Conservation (phyloP, 1,284 basidiomycete genomes). For the Trametes versicolor region DNA sequence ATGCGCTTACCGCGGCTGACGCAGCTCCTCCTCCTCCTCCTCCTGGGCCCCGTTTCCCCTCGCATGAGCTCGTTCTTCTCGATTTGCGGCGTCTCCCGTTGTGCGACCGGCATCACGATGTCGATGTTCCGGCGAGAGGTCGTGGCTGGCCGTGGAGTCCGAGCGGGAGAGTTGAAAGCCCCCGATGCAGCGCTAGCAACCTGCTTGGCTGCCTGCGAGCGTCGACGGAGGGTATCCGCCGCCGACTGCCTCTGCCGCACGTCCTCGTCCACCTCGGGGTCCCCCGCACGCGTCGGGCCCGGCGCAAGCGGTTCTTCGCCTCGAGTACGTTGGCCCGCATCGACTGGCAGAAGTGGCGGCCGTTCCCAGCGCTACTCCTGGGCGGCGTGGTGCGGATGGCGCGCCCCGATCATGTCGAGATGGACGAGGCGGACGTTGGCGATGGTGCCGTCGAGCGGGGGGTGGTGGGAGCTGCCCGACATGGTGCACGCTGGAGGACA, state of each 20-base stretch:
- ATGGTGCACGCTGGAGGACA: constrained; percentile 38
- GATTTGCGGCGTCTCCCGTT: constrained; percentile 67
- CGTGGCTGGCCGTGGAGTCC: constrained; percentile 23
- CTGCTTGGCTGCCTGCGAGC: constrained; percentile 58
- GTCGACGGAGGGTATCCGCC: constrained; percentile 64
- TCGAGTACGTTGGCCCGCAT: constrained; percentile 56
- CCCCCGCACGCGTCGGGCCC: constrained; percentile 49
- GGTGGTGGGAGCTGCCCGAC: constrained; percentile 14
- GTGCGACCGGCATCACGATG: constrained; percentile 58
- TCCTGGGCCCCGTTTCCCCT: constrained; percentile 54
- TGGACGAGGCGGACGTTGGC: constrained; percentile 26
- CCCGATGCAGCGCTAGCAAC: constrained; percentile 43
- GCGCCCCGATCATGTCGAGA: constrained; percentile 10
- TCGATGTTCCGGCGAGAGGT: constrained; percentile 46
- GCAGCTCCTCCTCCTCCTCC: constrained; percentile 78
- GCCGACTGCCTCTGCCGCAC: constrained; percentile 76
- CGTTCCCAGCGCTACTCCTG: constrained; percentile 30
- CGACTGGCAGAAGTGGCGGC: constrained; percentile 28
- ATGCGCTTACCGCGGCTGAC: constrained; percentile 81
- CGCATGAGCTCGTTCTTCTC: constrained; percentile 61
- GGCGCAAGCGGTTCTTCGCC: constrained; percentile 58
- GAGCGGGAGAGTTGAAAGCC: constrained; percentile 48
- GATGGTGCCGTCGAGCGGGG: constrained; percentile 20
- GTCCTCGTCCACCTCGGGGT: constrained; percentile 60
- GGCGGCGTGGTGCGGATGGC: constrained; percentile 9